Evolutionary conservation across 176 grass and related monocot species (phyloP).

Genomic region (Zoysia japonica): DNA sequence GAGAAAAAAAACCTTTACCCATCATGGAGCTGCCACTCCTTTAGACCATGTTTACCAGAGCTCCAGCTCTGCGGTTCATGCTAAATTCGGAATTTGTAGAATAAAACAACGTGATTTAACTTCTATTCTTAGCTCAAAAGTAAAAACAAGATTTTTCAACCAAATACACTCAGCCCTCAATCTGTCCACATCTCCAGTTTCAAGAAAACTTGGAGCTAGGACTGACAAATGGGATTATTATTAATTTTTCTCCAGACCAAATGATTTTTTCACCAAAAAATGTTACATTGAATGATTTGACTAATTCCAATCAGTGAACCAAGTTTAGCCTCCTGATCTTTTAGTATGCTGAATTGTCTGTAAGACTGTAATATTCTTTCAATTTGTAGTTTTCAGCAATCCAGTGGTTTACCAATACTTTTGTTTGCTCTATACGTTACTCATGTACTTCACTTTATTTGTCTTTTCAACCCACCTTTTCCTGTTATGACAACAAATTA

Average conservation of each 20-base stretch:
- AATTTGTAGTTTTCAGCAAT: background rate
- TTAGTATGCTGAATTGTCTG: background rate
- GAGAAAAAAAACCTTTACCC: no score
- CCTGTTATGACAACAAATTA: background rate
- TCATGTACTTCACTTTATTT: conserved; percentile 3
- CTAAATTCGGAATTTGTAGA: background rate
- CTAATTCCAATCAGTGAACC: background rate
- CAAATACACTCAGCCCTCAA: no score
- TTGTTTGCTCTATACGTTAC: background rate
- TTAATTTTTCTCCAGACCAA: background rate
- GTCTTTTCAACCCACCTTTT: background rate
- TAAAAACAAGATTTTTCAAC: no score
- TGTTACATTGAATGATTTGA: background rate
- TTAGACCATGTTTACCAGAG: background rate
- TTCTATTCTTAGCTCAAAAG: no score
- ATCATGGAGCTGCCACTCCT: background rate
- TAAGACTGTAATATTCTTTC: background rate
- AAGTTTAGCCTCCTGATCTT: background rate
- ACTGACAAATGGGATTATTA: background rate
- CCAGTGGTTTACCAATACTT: background rate
- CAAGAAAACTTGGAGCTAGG: no score
- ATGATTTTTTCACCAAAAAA: background rate
- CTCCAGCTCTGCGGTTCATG: background rate
- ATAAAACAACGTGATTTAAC: no score
- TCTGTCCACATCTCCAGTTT: no score